These are phyloP conservation scores for Hsuehochloa calcarea DNA, from an alignment of 176 grass and related monocot genomes.

Conservation along the genomic window DNA sequence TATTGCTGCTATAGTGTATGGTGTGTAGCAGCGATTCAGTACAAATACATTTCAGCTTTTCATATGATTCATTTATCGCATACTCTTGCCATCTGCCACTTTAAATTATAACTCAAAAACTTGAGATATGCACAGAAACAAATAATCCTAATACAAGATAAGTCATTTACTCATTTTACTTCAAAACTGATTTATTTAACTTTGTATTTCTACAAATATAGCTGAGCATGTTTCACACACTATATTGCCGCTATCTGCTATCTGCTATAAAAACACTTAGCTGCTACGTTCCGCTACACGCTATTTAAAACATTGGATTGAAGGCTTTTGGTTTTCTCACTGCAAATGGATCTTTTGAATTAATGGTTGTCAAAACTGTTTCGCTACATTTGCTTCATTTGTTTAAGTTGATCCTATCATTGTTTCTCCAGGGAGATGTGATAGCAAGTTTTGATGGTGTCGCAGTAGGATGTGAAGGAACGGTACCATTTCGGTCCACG, in stretches of 20 bases:
- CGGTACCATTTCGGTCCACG: constrained; percentile 87
- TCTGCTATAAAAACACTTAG: too few species aligned
- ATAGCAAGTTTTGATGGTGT: constrained; percentile 94
- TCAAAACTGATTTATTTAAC: too few species aligned
- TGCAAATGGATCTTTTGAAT: constrained; percentile 33
- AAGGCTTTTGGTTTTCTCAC: neutral
- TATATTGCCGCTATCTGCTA: too few species aligned
- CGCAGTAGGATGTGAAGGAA: constrained; percentile 86
- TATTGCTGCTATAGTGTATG: neutral
- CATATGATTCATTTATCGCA: neutral
- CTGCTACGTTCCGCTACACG: too few species aligned
- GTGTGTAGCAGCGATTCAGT: neutral
- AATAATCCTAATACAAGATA: neutral
- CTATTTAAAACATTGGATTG: too few species aligned
- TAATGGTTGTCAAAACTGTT: constrained; percentile 6
- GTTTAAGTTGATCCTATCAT: constrained; percentile 30
- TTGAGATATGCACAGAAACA: neutral
- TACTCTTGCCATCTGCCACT: neutral
- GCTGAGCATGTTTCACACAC: too few species aligned
- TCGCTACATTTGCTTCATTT: constrained; percentile 30
- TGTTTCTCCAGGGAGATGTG: constrained; percentile 86
- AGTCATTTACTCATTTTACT: too few species aligned
- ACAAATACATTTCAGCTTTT: neutral
- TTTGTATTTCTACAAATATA: too few species aligned
- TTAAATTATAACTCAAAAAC: neutral